phyloP scores from a whole-genome alignment of 2,329 filamentous ascomycete species.

The Ceratocystis colombiana region DNA sequence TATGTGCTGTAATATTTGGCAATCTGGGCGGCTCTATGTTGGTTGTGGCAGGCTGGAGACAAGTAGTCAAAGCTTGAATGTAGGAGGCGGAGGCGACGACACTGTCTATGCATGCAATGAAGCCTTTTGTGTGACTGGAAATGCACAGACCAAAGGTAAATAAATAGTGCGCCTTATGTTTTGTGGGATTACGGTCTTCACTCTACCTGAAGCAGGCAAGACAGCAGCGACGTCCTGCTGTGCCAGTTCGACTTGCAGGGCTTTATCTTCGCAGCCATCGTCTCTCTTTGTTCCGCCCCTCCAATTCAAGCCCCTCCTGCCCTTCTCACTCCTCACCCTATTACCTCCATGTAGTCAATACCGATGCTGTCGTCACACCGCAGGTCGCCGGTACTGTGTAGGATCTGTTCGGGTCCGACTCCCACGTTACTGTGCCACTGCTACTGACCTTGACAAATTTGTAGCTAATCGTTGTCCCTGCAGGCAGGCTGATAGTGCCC shows the following conservation, averaged over 20 bases:
- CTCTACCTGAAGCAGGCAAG: background rate
- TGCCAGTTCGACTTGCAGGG: too few relatives aligned
- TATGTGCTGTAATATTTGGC: too few relatives aligned
- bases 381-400: conserved; percentile 29
- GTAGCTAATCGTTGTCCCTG: conserved; percentile 47
- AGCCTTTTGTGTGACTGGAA: conserved; percentile 1
- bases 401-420: conserved; percentile 41
- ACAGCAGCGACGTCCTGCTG: background rate
- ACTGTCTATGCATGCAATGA: background rate
- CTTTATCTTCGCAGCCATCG: background rate
- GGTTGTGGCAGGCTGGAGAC: too few relatives aligned
- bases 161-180: background rate
- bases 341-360: conserved; percentile 22
- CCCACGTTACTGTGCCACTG: conserved; percentile 46
- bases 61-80: too few relatives aligned
- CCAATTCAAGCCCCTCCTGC: background rate
- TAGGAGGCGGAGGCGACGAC: too few relatives aligned
- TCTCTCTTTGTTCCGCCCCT: background rate
- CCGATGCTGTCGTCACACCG: conserved; percentile 23
- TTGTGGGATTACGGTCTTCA: background rate
- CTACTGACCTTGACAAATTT: conserved; percentile 50
- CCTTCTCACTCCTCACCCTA: background rate
- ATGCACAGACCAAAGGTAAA: background rate
- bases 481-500: conserved; percentile 40
- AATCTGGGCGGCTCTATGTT: too few relatives aligned